A percentile compares a stretch with the other conserved stretches of the same genome.
phyloP scores from a whole-genome alignment of 148 eudicot genomes.

The Vaccinium myrtillus region DNA sequence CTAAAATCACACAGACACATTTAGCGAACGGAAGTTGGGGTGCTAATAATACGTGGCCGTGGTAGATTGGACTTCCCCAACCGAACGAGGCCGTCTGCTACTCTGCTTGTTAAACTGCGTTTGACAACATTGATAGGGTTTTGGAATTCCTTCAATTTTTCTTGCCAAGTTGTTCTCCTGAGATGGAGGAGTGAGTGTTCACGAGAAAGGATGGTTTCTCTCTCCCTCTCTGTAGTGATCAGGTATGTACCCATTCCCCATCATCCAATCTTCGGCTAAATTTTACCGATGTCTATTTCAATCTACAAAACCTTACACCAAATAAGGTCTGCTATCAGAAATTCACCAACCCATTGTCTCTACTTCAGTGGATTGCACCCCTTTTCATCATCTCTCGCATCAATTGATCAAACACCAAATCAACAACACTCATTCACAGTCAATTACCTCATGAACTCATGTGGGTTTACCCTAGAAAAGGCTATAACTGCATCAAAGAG shows the following conservation, averaged over 20 bases:
- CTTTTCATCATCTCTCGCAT: not conserved
- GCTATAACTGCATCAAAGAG: not conserved
- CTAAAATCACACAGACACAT: no score
- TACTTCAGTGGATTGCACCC: not conserved
- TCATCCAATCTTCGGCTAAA: not conserved
- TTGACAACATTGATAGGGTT: no score
- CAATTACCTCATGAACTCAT: slow-evolving; percentile 5
- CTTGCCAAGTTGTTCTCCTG: no score
- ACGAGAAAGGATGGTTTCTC: not conserved
- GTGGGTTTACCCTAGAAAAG: slow-evolving; percentile 5
- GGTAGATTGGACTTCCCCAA: no score
- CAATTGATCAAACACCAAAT: not conserved
- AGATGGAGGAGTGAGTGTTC: not conserved
- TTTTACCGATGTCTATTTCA: not conserved
- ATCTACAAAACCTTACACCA: not conserved
- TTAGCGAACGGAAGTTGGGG: no score
- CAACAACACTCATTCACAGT: not conserved
- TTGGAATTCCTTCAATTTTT: no score
- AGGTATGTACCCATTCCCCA: not conserved
- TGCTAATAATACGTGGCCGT: no score
- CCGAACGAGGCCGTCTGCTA: no score
- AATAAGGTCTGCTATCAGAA: not conserved
- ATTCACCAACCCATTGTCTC: not conserved
- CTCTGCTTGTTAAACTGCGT: no score
- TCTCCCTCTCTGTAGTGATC: not conserved